phyloP scores from a whole-genome alignment of 345 rosid genomes.

The Orychophragmus violaceus region DNA sequence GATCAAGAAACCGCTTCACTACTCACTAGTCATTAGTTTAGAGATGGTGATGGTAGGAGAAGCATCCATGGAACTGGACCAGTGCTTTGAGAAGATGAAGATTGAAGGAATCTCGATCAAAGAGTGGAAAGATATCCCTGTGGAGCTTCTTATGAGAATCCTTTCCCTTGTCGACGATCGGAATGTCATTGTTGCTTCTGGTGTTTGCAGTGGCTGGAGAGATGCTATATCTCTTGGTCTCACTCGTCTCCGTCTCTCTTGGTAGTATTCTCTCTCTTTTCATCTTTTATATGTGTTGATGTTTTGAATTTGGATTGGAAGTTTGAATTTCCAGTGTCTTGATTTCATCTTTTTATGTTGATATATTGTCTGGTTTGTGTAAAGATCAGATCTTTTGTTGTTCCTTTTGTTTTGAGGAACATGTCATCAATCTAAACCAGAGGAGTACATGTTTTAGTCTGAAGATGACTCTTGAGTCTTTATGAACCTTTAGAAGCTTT shows the following conservation, averaged over 20 bases:
- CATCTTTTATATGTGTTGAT: neutral
- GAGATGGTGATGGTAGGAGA: conserved; percentile 33
- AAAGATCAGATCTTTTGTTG: too few relatives aligned
- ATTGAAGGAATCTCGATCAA: conserved; percentile 43
- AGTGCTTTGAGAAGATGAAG: conserved; percentile 53
- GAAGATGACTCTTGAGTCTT: neutral
- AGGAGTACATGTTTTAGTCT: neutral
- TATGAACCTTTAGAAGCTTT: neutral
- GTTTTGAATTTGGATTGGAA: too few relatives aligned
- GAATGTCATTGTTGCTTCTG: conserved; percentile 65
- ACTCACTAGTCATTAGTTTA: too few relatives aligned
- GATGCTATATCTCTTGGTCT: conserved; percentile 76
- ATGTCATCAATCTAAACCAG: too few relatives aligned
- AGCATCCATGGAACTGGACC: conserved; percentile 50
- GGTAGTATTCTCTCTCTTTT: conserved; percentile 38
- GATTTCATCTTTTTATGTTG: too few relatives aligned
- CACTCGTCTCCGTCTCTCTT: conserved; percentile 70
- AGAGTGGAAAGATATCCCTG: conserved; percentile 88
- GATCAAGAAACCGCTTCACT: conserved; percentile 19
- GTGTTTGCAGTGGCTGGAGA: conserved; percentile 90
- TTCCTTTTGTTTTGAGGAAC: too few relatives aligned
- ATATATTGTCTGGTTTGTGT: too few relatives aligned
- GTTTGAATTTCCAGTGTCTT: neutral
- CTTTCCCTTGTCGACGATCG: conserved; percentile 74
- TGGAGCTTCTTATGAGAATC: conserved; percentile 69